Conservation (phyloP, 208 protist genomes). For the Jaenimonas drosophilae region DNA sequence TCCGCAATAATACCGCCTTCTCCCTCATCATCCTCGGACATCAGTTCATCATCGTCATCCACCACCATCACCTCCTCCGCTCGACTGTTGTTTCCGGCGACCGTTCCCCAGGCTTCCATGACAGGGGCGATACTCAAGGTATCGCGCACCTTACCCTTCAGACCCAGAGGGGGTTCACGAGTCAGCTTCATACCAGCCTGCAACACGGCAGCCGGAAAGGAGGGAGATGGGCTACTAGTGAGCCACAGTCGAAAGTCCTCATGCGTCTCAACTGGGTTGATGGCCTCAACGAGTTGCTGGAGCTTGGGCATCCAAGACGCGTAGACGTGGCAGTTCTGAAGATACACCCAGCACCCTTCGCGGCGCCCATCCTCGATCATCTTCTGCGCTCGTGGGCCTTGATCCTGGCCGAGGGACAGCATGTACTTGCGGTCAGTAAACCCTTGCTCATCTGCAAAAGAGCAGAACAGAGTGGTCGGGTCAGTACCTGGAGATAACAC, state of each 20-base stretch:
- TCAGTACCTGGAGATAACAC: conserved; percentile 90
- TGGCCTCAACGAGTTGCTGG: conserved; percentile 79
- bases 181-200: conserved; percentile 93
- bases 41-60: background rate
- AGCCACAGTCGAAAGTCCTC: conserved; percentile 93
- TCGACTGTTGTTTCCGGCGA: conserved; percentile 10
- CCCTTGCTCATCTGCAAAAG: conserved; percentile 84
- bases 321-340: conserved; percentile 95
- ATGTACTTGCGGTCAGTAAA: conserved; percentile 79
- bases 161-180: conserved; percentile 93
- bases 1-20: background rate
- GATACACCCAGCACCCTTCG: conserved; percentile 90
- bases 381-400: conserved; percentile 81
- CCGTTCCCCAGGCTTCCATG: conserved; percentile 49
- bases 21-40: background rate
- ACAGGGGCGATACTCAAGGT: conserved; percentile 45
- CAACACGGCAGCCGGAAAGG: conserved; percentile 91
- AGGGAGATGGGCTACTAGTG: conserved; percentile 86
- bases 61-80: background rate
- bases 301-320: conserved; percentile 91
- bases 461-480: conserved; percentile 84
- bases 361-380: conserved; percentile 75
- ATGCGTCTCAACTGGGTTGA: conserved; percentile 62
- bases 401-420: conserved; percentile 92
- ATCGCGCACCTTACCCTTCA: conserved; percentile 88